These are phyloP conservation scores for Tetrapyrgos nigripes DNA, from an alignment of 1,284 basidiomycete genomes.

Conservation along the genomic window DNA sequence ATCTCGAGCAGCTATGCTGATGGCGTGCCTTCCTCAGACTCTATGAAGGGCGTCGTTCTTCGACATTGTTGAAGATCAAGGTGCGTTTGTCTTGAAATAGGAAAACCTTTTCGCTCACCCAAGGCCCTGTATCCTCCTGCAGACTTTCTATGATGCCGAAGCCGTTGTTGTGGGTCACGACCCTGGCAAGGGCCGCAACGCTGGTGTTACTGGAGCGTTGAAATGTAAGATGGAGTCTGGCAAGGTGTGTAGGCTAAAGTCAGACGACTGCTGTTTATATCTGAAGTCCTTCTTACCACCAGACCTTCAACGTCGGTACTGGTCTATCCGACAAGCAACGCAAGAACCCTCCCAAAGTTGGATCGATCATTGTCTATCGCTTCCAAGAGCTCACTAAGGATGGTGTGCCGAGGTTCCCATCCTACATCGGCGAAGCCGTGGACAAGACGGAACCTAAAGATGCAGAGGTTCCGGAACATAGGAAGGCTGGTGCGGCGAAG, in stretches of 20 bases:
- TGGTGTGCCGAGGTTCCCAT: slow-evolving; percentile 65
- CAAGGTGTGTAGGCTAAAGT: slow-evolving; percentile 45
- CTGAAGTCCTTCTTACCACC: slow-evolving; percentile 1
- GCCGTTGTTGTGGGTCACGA: slow-evolving; percentile 65
- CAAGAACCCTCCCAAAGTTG: slow-evolving; percentile 59
- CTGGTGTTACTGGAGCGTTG: slow-evolving; percentile 59
- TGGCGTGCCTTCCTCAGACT: slow-evolving; percentile 31
- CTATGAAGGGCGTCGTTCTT: slow-evolving; percentile 62
- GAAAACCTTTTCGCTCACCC: background rate
- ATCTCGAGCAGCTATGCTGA: background rate
- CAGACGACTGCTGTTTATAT: background rate
- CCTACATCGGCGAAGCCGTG: slow-evolving; percentile 59
- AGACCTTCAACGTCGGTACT: slow-evolving; percentile 64
- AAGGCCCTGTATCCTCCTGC: background rate
- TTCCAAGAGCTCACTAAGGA: slow-evolving; percentile 71
- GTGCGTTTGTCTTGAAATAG: slow-evolving; percentile 26
- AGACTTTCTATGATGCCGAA: slow-evolving; percentile 73
- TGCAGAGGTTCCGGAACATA: slow-evolving; percentile 54
- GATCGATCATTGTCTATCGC: slow-evolving; percentile 65
- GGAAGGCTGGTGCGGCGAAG: slow-evolving; percentile 29
- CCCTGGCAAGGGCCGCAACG: slow-evolving; percentile 61
- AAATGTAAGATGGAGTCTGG: slow-evolving; percentile 70
- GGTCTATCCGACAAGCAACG: slow-evolving; percentile 62
- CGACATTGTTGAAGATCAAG: slow-evolving; percentile 67
- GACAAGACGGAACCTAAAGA: slow-evolving; percentile 63